Percentiles rank a stretch among this genome's conserved stretches.
These are phyloP conservation scores for Populus hybrid DNA, from an alignment of 441 rosid genomes.

Conservation along the genomic window DNA sequence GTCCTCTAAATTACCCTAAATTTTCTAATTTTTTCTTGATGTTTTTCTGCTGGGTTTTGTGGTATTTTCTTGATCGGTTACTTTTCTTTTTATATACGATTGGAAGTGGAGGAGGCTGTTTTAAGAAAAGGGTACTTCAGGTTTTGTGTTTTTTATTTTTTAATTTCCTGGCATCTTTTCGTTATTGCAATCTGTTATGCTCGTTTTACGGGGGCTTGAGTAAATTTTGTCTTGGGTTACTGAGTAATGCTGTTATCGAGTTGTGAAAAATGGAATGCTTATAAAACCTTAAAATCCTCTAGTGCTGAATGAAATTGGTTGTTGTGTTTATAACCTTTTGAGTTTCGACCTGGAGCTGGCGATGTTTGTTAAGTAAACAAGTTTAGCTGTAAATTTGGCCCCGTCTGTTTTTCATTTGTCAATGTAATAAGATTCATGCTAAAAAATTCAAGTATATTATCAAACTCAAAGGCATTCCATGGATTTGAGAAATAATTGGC, in stretches of 20 bases:
- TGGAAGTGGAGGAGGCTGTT: background rate
- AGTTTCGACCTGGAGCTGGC: background rate
- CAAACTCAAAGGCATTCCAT: background rate
- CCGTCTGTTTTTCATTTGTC: background rate
- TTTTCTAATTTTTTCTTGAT: background rate
- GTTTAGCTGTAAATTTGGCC: background rate
- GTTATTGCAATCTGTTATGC: background rate
- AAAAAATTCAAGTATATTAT: background rate
- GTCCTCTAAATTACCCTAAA: slow-evolving; percentile 31
- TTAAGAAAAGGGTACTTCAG: background rate
- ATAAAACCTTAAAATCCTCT: background rate
- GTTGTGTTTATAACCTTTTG: background rate
- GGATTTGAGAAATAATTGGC: background rate
- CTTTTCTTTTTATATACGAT: background rate
- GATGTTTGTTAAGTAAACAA: background rate
- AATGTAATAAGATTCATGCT: background rate
- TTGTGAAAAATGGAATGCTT: background rate
- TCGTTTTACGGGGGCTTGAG: background rate
- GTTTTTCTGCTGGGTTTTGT: slow-evolving; percentile 5
- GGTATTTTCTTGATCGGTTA: background rate
- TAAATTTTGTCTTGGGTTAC: background rate
- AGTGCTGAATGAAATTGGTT: background rate
- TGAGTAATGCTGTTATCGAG: background rate
- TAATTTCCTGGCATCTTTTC: background rate
- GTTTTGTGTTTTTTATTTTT: background rate